A percentile compares a stretch with the other conserved stretches of the same genome.
These are phyloP conservation scores for Climacium dendroides DNA, from an alignment of 225 moss, liverwort and hornwort genomes.

Conservation along the genomic window DNA sequence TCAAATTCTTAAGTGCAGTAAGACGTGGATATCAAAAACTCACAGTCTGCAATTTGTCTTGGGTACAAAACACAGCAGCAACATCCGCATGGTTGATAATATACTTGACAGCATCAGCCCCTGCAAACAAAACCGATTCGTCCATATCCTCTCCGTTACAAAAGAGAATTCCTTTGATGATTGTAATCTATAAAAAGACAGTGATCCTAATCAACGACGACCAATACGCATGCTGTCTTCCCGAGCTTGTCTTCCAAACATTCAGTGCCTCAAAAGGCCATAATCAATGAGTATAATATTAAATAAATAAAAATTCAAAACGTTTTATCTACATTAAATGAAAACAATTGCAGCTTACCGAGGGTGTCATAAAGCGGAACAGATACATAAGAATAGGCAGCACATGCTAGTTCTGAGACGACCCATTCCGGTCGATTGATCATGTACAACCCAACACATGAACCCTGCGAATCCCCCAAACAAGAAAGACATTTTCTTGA, in stretches of 20 bases:
- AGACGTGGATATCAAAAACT: background rate
- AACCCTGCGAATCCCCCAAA: constrained; percentile 24
- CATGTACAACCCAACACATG: constrained; percentile 71
- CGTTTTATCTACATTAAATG: background rate
- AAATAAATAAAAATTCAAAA: background rate
- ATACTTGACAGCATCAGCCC: constrained; percentile 80
- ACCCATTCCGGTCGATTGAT: constrained; percentile 94
- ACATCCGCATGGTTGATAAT: constrained; percentile 86
- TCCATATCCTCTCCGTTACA: background rate
- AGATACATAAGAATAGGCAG: constrained; percentile 72
- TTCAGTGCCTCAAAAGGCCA: background rate
- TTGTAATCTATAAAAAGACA: background rate
- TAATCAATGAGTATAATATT: background rate
- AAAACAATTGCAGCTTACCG: constrained; percentile 20
- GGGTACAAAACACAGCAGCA: constrained; percentile 64
- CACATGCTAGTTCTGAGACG: constrained; percentile 71
- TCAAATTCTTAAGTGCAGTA: background rate
- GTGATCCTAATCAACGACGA: background rate
- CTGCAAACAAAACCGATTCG: constrained; percentile 9
- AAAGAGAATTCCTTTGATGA: background rate
- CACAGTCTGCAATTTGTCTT: constrained; percentile 76
- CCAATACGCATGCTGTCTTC: background rate
- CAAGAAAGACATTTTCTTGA: background rate
- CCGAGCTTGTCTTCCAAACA: background rate
- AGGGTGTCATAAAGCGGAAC: constrained; percentile 96